Evolutionary conservation across 805 yeast species (phyloP).

Genomic region (Wickerhamomyces bisporus): DNA sequence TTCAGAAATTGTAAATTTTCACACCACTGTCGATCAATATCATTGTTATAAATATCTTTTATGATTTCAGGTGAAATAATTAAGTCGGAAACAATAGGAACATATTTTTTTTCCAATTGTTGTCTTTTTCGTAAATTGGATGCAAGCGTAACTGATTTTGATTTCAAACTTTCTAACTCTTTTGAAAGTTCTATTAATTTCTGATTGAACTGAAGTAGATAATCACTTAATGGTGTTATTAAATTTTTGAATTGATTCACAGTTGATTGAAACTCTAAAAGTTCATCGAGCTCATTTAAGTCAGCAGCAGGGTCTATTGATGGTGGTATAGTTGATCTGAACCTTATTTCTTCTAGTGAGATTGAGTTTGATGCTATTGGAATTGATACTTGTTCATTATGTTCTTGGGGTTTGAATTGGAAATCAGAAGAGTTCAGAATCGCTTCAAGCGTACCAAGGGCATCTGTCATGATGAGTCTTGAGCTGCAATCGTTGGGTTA

Average conservation of each 20-base stretch:
- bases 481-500: no score
- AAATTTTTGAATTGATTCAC: constrained; percentile 21
- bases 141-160: constrained; percentile 45
- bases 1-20: constrained; percentile 54
- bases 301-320: constrained; percentile 1
- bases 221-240: constrained; percentile 45
- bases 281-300: constrained; percentile 9
- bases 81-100: constrained; percentile 73
- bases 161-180: constrained; percentile 58
- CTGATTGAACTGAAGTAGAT: constrained; percentile 50
- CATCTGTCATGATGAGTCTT: constrained; percentile 2
- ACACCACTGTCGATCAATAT: constrained; percentile 57
- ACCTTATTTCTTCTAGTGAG: constrained; percentile 16
- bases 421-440: not conserved
- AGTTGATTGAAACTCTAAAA: constrained; percentile 13
- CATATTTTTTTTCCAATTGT: constrained; percentile 44
- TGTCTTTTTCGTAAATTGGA: constrained; percentile 43
- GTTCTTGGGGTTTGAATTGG: not conserved
- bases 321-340: constrained; percentile 4
- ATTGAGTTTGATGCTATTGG: not conserved
- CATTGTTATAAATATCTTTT: constrained; percentile 50
- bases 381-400: no score
- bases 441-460: not conserved
- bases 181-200: constrained; percentile 51
- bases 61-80: constrained; percentile 72